Base-by-base conservation (phyloP, 257 asterid genomes). In the Petrea volubilis region DNA sequence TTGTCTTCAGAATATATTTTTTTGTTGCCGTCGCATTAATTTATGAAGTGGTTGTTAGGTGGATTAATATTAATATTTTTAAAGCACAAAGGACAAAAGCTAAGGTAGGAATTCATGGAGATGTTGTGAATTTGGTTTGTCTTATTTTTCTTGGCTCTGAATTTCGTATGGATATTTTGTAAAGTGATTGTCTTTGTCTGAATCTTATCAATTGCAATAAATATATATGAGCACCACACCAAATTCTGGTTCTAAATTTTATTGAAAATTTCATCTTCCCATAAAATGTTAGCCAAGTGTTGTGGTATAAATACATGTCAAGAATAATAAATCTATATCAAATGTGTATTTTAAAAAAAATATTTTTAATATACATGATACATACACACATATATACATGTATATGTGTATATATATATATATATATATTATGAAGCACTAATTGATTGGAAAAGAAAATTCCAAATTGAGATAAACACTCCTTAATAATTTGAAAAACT, bases 41-140 rank as follows among this genome's bases (percentile, higher is more conserved):
- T n/a, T n/a, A 34, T 50, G 75, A 61, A 68, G 81, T 67, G 64
- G 85, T 68, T 74, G 80, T 59, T 74, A 27, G 77, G 60, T 79
- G 68, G 58, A n/a, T 74, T 7, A 31, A 31, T 66, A n/a, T 74
- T 7, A 31, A 31, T 66, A 67, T 62, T 38, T 55, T 67, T 56
- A 70, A 66, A 56, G 40, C 50, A 75, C 36, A 23, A 76, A 71
- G 71, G 86, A 79, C 86, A 73, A 73, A 9, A 27, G 18, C 28
- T 34, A 43, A 52, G 61, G 55, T 36, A 67, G 38, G 38, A 61
- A 64, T 72, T 66, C 63, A 72, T 72, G 81, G 77, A 60, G 72
- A 61, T 53, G 75, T 57, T 71, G 23, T 36, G 70, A 25, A 66
- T 13, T 44, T 3, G 33, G 11, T 68, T 74, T 75, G 77, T 73